Percentiles rank a stretch among this genome's conserved stretches.
phyloP scores from a whole-genome alignment of 768 basidiomycete genomes.

The Lyophyllum atratum region DNA sequence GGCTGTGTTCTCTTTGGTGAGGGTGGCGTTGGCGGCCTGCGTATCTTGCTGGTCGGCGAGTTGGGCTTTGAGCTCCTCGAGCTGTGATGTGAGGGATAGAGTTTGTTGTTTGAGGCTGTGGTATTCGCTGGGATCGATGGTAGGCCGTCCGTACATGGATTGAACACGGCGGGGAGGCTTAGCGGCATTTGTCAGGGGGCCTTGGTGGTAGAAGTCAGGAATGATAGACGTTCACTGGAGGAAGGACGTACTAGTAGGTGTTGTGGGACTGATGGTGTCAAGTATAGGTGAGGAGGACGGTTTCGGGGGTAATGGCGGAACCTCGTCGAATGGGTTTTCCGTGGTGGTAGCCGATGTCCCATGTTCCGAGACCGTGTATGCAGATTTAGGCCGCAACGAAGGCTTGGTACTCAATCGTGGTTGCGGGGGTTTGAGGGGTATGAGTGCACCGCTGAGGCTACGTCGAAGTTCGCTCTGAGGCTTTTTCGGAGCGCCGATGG shows the following conservation, averaged over 20 bases:
- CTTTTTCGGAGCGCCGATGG: background rate
- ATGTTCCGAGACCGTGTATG: background rate
- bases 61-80: conserved; percentile 12
- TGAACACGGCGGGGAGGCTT: background rate
- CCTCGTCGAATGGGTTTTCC: background rate
- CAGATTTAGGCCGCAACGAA: background rate
- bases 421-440: conserved; percentile 16
- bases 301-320: background rate
- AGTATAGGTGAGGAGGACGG: background rate
- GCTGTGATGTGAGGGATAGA: conserved; percentile 5
- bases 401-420: background rate
- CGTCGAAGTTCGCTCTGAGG: background rate
- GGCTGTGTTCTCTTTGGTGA: conserved; percentile 27
- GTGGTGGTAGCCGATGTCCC: background rate
- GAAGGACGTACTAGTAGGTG: background rate
- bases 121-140: background rate
- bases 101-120: conserved; percentile 7
- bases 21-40: conserved; percentile 23
- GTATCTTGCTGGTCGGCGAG: conserved; percentile 18
- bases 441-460: background rate
- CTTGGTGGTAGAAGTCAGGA: background rate
- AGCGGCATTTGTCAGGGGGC: too few species aligned
- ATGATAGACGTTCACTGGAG: background rate
- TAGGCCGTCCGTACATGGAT: background rate
- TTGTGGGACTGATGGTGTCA: background rate